These are phyloP conservation scores for Coccomyxa subellipsoidea DNA, from an alignment of 163 green algal species.

Conservation along the genomic window DNA sequence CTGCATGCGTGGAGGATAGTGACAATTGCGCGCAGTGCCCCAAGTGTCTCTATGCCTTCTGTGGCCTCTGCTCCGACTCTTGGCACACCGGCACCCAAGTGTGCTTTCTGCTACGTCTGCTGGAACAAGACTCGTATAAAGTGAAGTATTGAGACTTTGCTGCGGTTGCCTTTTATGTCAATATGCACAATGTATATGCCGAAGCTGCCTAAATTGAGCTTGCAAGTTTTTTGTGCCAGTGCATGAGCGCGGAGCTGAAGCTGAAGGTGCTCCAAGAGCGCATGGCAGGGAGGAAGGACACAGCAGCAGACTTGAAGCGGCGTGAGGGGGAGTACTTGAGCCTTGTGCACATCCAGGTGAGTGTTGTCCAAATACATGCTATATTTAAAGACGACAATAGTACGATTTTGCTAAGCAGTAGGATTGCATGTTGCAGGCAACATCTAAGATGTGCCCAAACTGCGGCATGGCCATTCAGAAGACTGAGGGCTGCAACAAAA, in stretches of 20 bases:
- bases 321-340: constrained; percentile 40
- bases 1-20: constrained; percentile 23
- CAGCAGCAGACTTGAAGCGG: constrained; percentile 24
- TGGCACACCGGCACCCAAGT: constrained; percentile 57
- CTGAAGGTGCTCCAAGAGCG: constrained; percentile 41
- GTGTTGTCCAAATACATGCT: neutral
- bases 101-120: neutral
- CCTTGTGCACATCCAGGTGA: constrained; percentile 32
- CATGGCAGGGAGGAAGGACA: constrained; percentile 33
- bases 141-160: neutral
- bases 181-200: too few relatives aligned
- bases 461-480: constrained; percentile 58
- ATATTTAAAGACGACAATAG: neutral
- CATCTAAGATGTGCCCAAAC: constrained; percentile 48
- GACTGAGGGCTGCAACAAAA: constrained; percentile 72
- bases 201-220: neutral
- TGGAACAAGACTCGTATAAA: too few relatives aligned
- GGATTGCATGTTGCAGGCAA: neutral
- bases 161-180: neutral
- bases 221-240: constrained; percentile 19
- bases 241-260: constrained; percentile 46
- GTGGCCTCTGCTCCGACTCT: constrained; percentile 58
- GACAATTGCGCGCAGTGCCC: constrained; percentile 66
- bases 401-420: neutral
- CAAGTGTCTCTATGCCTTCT: constrained; percentile 77